These are phyloP conservation scores for Raffaelea ambrosiae DNA, from an alignment of 2,329 filamentous ascomycete species.

Conservation along the genomic window DNA sequence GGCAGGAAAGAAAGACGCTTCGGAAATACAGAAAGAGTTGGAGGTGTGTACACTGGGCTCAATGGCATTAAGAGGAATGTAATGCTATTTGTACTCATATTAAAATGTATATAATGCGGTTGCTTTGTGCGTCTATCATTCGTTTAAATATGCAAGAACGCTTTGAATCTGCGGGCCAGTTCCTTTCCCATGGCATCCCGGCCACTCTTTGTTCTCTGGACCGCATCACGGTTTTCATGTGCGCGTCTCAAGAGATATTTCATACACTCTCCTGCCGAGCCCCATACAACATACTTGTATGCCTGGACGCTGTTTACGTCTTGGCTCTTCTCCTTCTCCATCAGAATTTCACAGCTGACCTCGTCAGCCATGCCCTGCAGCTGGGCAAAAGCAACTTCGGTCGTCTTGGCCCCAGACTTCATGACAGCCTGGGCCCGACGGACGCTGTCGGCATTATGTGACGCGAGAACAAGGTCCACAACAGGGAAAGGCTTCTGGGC, in stretches of 20 bases:
- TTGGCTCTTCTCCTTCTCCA: constrained; percentile 6
- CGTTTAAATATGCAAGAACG: too few species aligned
- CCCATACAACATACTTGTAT: constrained; percentile 65
- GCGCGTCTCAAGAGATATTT: constrained; percentile 69
- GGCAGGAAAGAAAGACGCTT: constrained; percentile 23
- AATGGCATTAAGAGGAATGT: constrained; percentile 66
- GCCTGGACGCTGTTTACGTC: constrained; percentile 23
- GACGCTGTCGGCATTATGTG: constrained; percentile 73
- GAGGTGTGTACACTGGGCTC: constrained; percentile 64
- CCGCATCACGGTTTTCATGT: constrained; percentile 66
- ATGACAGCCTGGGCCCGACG: constrained; percentile 44
- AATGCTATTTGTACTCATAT: constrained; percentile 10
- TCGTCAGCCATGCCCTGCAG: constrained; percentile 52
- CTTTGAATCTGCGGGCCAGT: constrained; percentile 47
- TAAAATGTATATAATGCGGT: too few species aligned
- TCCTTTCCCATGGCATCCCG: constrained; percentile 56
- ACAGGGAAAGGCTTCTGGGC: constrained; percentile 38
- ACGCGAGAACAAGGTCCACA: constrained; percentile 64
- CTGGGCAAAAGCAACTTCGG: constrained; percentile 60
- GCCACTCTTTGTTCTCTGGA: constrained; percentile 52
- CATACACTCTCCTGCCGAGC: constrained; percentile 70
- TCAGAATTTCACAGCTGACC: constrained; percentile 3
- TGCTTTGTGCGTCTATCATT: too few species aligned
- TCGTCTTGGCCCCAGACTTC: constrained; percentile 29
- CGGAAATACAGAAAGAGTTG: constrained; percentile 40